A percentile compares a stretch with the other conserved stretches of the same genome.
These are phyloP conservation scores for Sparassis latifolia DNA, from an alignment of 1,284 basidiomycete species.

Conservation along the genomic window DNA sequence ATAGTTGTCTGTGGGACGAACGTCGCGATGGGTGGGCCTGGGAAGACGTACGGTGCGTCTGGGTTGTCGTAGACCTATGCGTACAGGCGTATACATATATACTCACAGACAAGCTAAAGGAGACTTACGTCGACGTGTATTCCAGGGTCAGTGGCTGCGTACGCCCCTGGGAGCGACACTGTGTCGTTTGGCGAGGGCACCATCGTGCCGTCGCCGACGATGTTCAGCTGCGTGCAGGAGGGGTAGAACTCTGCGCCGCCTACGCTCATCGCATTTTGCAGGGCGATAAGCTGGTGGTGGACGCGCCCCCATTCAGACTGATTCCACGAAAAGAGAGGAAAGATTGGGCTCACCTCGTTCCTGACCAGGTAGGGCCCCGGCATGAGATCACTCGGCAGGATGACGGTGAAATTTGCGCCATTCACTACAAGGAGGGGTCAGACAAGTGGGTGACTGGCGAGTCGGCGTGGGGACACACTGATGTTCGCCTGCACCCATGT, in stretches of 20 bases:
- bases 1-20: slow-evolving; percentile 1
- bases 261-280: slow-evolving; percentile 44
- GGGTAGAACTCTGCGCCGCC: slow-evolving; percentile 71
- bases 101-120: not conserved
- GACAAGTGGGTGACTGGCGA: not conserved
- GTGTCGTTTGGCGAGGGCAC: slow-evolving; percentile 44
- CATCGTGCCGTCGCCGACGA: slow-evolving; percentile 47
- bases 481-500: slow-evolving; percentile 34
- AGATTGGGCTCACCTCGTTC: slow-evolving; percentile 35
- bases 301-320: slow-evolving; percentile 55
- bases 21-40: slow-evolving; percentile 12
- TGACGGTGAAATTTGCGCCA: slow-evolving; percentile 35
- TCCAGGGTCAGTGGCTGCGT: slow-evolving; percentile 54
- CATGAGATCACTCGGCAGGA: slow-evolving; percentile 47
- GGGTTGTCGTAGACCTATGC: slow-evolving; percentile 9
- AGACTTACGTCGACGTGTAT: slow-evolving; percentile 29
- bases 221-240: slow-evolving; percentile 55
- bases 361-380: slow-evolving; percentile 66
- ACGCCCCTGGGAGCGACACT: slow-evolving; percentile 59
- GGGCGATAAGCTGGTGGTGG: slow-evolving; percentile 44
- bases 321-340: not conserved
- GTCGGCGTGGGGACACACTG: slow-evolving; percentile 21
- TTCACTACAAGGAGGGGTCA: slow-evolving; percentile 20
- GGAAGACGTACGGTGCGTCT: slow-evolving; percentile 9
- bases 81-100: not conserved